These are phyloP conservation scores for Limonomyces culmigenus DNA, from an alignment of 1,284 basidiomycete species.

Conservation along the genomic window DNA sequence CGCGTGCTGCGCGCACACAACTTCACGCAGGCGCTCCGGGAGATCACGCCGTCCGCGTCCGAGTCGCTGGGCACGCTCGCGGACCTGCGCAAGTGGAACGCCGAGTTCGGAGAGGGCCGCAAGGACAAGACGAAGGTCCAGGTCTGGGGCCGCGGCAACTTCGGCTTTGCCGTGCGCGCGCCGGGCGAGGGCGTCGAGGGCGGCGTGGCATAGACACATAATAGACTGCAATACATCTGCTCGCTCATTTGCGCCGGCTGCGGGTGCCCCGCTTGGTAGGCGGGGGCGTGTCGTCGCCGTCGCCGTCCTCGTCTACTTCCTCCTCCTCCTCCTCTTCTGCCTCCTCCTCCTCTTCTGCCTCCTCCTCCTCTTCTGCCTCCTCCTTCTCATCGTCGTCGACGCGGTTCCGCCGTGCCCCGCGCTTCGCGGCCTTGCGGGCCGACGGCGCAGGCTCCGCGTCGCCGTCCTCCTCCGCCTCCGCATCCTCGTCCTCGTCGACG, in stretches of 20 bases:
- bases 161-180: constrained; percentile 44
- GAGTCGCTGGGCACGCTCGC: constrained; percentile 66
- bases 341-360: too few relatives aligned
- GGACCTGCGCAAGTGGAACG: constrained; percentile 81
- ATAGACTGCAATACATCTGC: too few relatives aligned
- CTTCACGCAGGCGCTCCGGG: constrained; percentile 67
- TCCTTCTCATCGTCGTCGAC: constrained; percentile 7
- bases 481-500: constrained; percentile 18
- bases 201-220: too few relatives aligned
- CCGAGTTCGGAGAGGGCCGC: constrained; percentile 76
- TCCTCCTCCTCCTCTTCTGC: too few relatives aligned
- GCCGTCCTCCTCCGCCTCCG: constrained; percentile 25
- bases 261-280: too few relatives aligned
- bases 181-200: constrained; percentile 20
- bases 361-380: not conserved
- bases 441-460: constrained; percentile 15
- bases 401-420: constrained; percentile 3
- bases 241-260: too few relatives aligned
- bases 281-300: too few relatives aligned
- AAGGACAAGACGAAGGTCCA: constrained; percentile 39
- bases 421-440: not conserved
- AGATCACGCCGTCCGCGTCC: constrained; percentile 76
- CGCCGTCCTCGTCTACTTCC: too few relatives aligned
- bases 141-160: constrained; percentile 59
- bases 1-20: constrained; percentile 43